These are phyloP conservation scores for Botrytis medusae DNA, from an alignment of 2,329 filamentous ascomycete species.

Conservation along the genomic window DNA sequence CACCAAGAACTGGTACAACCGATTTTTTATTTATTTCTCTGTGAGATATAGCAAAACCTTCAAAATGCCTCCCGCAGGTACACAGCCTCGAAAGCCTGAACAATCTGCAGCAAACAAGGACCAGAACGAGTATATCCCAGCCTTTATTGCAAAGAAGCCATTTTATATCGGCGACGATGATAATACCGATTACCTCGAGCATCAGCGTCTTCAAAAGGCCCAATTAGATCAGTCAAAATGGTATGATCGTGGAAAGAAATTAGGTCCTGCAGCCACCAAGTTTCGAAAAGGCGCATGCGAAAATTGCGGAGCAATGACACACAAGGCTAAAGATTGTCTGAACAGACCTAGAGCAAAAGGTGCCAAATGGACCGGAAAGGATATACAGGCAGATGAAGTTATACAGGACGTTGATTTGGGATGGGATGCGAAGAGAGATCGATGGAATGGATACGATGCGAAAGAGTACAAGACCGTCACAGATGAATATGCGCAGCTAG, in stretches of 20 bases:
- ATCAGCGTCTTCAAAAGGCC: constrained; percentile 79
- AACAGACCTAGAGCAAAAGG: constrained; percentile 84
- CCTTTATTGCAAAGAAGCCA: constrained; percentile 96
- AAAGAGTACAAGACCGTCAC: constrained; percentile 84
- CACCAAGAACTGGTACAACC: not conserved
- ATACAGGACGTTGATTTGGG: constrained; percentile 83
- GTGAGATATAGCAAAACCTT: not conserved
- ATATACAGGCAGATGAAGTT: constrained; percentile 90
- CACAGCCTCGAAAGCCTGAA: constrained; percentile 39
- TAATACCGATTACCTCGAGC: constrained; percentile 86
- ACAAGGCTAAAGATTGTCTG: constrained; percentile 92
- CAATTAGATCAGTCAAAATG: constrained; percentile 71
- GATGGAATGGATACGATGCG: constrained; percentile 97
- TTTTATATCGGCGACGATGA: constrained; percentile 87
- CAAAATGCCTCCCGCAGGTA: constrained; percentile 44
- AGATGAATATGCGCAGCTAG: constrained; percentile 83
- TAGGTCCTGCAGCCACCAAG: constrained; percentile 87
- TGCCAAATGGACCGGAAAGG: constrained; percentile 86
- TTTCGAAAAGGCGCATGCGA: constrained; percentile 98
- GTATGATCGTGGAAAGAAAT: constrained; percentile 87
- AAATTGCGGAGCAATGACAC: constrained; percentile 96
- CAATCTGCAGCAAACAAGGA: constrained; percentile 64
- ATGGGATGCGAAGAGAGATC: constrained; percentile 96
- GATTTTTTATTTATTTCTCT: not conserved
- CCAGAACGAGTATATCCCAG: constrained; percentile 97